Evolutionary conservation across 768 basidiomycete genomes (phyloP), one percentile per base, ranked within the genome.

Genomic region (Macrocybe gigantea): DNA sequence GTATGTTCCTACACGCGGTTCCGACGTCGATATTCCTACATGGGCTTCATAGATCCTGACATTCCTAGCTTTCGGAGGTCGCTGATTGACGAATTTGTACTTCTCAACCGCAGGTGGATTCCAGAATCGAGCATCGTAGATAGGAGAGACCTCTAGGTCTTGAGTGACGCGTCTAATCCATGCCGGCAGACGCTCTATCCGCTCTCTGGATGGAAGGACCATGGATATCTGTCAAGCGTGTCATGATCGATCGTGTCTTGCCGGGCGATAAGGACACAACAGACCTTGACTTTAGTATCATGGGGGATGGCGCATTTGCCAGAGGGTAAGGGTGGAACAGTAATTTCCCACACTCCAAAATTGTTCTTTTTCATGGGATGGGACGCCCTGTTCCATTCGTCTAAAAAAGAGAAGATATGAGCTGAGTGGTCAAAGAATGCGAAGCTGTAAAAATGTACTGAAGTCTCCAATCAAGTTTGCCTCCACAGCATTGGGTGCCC

Each of bases 41-140:
- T 99, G 96, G 0, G 94, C 96, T 62, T 99, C 96, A 60, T 99
- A 99, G 49, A 99, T 93, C 53, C 85, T 83, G 38, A 83, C 62
- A 33, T 83, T 75, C 12, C 69, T 68, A 9, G 86, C 84, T 49
- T 82, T 79, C 0, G 78, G 72, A 8, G 90, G 91, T 7, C 79
- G 74, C 39, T 76, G 50, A 62, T 97, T 74, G 63, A 92, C 95
- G 72, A 95, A 95, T 30, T 73, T 70, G 71, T 97, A 96, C 41
- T 61, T 70, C 53, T 89, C 70, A 22, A 75, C 68, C 36, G 70
- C 59, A 13, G 91, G 84, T 1, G 96, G 96, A 64, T 98, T 97
- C 96, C 96, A 99, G 68, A 99, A 96, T n/a, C 91, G 83, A 13
- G 92, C 90, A 51, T 99, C 96, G 64, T 95, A 99, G 5, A 89